Evolutionary conservation across 768 basidiomycete genomes (phyloP).

Genomic region (Trametes cubensis): DNA sequence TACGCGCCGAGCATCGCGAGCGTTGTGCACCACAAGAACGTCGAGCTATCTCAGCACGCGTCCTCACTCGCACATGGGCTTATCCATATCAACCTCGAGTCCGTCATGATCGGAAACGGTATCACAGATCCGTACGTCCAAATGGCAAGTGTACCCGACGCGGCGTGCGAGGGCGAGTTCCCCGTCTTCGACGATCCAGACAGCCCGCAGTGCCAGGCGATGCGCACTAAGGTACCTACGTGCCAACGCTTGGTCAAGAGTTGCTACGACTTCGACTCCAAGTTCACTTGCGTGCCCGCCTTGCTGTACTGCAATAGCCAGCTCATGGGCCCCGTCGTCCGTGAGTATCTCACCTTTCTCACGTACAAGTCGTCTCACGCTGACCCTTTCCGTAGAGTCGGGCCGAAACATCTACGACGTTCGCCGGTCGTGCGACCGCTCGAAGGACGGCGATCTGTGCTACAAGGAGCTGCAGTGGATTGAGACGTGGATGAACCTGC

Average conservation of each 20-base stretch:
- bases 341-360: constrained; percentile 43
- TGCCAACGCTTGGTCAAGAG: constrained; percentile 55
- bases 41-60: constrained; percentile 40
- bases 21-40: constrained; percentile 79
- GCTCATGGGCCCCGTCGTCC: constrained; percentile 68
- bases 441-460: constrained; percentile 72
- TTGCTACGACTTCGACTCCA: constrained; percentile 50
- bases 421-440: constrained; percentile 54
- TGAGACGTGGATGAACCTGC: constrained; percentile 84
- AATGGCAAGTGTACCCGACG: constrained; percentile 80
- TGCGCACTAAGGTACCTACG: constrained; percentile 50
- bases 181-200: constrained; percentile 69
- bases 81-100: constrained; percentile 77
- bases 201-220: constrained; percentile 48
- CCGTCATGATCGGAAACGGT: constrained; percentile 86
- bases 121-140: constrained; percentile 84
- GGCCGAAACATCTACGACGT: constrained; percentile 84
- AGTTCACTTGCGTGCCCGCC: constrained; percentile 59
- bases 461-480: constrained; percentile 85
- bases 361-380: not conserved
- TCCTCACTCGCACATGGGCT: constrained; percentile 47
- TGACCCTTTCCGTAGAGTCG: constrained; percentile 10
- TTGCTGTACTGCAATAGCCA: constrained; percentile 79
- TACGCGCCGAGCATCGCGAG: constrained; percentile 88
- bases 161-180: constrained; percentile 80